Percentiles rank a stretch among this genome's conserved stretches.
phyloP scores from a whole-genome alignment of 148 eudicot species.

The Nepenthes gracilis region DNA sequence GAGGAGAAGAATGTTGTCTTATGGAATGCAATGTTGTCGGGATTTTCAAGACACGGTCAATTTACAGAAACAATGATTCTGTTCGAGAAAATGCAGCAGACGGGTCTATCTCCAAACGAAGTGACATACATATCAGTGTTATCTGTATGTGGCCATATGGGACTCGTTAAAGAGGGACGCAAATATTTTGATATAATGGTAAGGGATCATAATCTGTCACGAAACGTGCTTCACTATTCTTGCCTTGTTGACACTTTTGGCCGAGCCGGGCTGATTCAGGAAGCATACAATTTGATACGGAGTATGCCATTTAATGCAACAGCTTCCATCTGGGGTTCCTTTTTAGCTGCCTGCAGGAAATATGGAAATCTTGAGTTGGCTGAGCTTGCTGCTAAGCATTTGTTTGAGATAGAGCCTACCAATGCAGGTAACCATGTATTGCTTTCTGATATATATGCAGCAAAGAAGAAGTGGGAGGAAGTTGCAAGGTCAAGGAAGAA shows the following conservation, averaged over 20 bases:
- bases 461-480: conserved; percentile 49
- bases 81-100: conserved; percentile 83
- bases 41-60: conserved; percentile 67
- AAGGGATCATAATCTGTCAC: conserved; percentile 35
- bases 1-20: conserved; percentile 37
- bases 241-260: conserved; percentile 78
- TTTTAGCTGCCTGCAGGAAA: conserved; percentile 55
- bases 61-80: conserved; percentile 48
- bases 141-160: conserved; percentile 71
- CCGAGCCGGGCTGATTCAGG: conserved; percentile 48
- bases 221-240: conserved; percentile 49
- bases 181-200: conserved; percentile 42
- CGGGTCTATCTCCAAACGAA: conserved; percentile 51
- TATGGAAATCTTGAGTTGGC: conserved; percentile 45
- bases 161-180: conserved; percentile 51
- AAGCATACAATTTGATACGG: conserved; percentile 46
- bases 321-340: conserved; percentile 77
- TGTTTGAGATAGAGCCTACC: conserved; percentile 62
- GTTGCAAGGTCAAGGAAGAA: conserved; percentile 43
- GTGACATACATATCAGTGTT: conserved; percentile 58
- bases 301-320: conserved; percentile 72
- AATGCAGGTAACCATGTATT: conserved; percentile 71
- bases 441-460: conserved; percentile 66
- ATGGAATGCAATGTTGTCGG: conserved; percentile 76
- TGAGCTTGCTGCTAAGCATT: conserved; percentile 57